These are phyloP conservation scores for Fusarium caatingaense DNA, from an alignment of 2,329 filamentous ascomycete species.

Conservation along the genomic window DNA sequence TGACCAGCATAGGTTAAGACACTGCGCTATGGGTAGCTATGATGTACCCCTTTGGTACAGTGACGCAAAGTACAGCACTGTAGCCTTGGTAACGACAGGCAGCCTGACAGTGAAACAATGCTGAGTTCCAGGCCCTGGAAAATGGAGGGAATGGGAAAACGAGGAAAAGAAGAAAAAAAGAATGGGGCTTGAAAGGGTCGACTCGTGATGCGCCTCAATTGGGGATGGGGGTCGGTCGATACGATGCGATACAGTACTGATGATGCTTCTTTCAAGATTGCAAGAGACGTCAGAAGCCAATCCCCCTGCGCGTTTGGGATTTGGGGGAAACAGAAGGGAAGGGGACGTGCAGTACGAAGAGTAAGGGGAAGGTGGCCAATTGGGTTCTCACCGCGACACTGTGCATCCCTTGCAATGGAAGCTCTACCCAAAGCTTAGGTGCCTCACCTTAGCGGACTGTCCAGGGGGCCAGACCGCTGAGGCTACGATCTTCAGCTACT, in stretches of 20 bases:
- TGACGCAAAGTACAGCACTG: neutral
- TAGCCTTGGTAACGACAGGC: neutral
- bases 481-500: constrained; percentile 13
- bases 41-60: constrained; percentile 31
- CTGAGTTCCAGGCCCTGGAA: neutral
- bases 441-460: neutral
- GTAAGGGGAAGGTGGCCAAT: constrained; percentile 24
- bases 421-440: neutral
- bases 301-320: constrained; percentile 18
- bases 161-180: neutral
- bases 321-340: neutral
- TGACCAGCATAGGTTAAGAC: constrained; percentile 8
- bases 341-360: neutral
- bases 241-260: constrained; percentile 1
- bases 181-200: constrained; percentile 9
- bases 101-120: constrained; percentile 17
- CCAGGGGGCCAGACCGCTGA: neutral
- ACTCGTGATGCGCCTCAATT: constrained; percentile 8
- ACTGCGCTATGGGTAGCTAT: neutral
- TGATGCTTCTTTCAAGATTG: constrained; percentile 34
- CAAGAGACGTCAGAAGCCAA: constrained; percentile 11
- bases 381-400: constrained; percentile 7
- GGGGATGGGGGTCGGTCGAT: neutral
- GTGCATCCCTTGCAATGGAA: constrained; percentile 6
- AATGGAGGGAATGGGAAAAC: neutral